Conservation (phyloP, 495 filamentous ascomycete species). For the Staphylotrichum longicolle region DNA sequence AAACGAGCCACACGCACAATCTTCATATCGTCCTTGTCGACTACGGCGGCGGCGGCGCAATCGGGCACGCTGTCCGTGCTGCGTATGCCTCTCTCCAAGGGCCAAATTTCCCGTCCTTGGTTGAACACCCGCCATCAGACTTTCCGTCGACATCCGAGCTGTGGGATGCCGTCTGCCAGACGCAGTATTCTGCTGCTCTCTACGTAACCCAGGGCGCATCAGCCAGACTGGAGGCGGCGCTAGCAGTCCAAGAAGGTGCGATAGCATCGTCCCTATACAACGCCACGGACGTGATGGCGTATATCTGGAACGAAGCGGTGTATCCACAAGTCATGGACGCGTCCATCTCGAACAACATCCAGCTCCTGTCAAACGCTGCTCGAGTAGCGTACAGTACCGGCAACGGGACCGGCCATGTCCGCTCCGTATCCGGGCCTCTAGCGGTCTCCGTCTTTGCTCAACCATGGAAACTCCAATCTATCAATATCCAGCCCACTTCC, state of each 20-base stretch:
- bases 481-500: constrained; percentile 46
- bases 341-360: constrained; percentile 30
- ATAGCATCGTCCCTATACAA: constrained; percentile 42
- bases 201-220: constrained; percentile 43
- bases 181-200: constrained; percentile 49
- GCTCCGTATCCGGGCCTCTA: constrained; percentile 31
- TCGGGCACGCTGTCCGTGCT: constrained; percentile 42
- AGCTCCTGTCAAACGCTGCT: constrained; percentile 37
- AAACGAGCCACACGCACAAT: constrained; percentile 40
- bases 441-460: constrained; percentile 41
- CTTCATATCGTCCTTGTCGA: constrained; percentile 51
- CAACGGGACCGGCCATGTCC: constrained; percentile 35
- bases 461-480: constrained; percentile 41
- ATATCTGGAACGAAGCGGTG: constrained; percentile 53
- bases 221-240: constrained; percentile 34
- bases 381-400: constrained; percentile 35
- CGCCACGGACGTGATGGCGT: constrained; percentile 37
- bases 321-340: constrained; percentile 48
- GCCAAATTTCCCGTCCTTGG: constrained; percentile 41
- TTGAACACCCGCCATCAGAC: constrained; percentile 29
- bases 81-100: constrained; percentile 44
- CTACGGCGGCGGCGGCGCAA: constrained; percentile 46
- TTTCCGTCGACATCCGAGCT: constrained; percentile 34
- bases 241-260: constrained; percentile 30
- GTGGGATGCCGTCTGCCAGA: constrained; percentile 41